These are phyloP conservation scores for Spergularia azorica DNA, from an alignment of 179 eudicot species.

Conservation along the genomic window DNA sequence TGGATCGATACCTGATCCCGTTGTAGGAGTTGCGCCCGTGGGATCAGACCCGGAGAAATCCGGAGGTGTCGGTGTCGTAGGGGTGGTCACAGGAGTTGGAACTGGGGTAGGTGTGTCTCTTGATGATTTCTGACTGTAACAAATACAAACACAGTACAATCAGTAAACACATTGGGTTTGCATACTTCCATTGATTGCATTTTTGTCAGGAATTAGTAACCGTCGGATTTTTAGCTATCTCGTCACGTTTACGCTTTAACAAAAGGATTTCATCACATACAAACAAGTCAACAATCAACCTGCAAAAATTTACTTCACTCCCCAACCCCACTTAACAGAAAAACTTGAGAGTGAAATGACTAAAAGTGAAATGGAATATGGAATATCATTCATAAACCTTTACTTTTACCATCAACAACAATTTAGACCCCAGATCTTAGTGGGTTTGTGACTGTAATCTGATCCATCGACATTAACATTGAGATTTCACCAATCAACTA, in stretches of 20 bases:
- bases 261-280: not conserved
- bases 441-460: too few relatives aligned
- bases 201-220: slow-evolving; percentile 20
- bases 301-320: not conserved
- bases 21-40: slow-evolving; percentile 21
- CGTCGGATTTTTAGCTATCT: not conserved
- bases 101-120: slow-evolving; percentile 33
- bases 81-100: slow-evolving; percentile 21
- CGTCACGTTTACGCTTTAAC: not conserved
- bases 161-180: not conserved
- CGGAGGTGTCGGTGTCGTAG: slow-evolving; percentile 27
- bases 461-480: too few relatives aligned
- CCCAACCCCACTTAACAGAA: not conserved
- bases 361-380: slow-evolving; percentile 11
- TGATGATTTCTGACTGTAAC: slow-evolving; percentile 46
- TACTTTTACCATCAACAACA: not conserved
- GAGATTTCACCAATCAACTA: too few relatives aligned
- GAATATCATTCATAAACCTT: not conserved
- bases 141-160: slow-evolving; percentile 17
- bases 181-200: slow-evolving; percentile 21
- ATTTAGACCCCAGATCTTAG: too few relatives aligned
- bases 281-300: slow-evolving; percentile 3
- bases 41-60: slow-evolving; percentile 26
- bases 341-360: slow-evolving; percentile 2
- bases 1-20: slow-evolving; percentile 25